Percentiles rank a stretch among this genome's conserved stretches.
phyloP scores from a whole-genome alignment of 2,329 filamentous ascomycete species.

The Penicillium polonicum region DNA sequence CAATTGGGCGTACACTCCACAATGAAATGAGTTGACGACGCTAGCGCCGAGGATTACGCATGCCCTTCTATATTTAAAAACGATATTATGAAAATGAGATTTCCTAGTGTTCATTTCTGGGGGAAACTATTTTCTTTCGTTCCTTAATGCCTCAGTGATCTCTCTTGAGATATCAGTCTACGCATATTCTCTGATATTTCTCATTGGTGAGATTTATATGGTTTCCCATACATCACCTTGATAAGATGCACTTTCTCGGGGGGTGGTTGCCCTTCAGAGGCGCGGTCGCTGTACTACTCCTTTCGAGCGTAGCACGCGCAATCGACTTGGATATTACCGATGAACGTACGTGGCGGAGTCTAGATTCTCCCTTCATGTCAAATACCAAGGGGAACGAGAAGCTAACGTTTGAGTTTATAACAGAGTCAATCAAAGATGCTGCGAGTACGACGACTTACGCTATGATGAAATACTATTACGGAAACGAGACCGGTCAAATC shows the following conservation, averaged over 20 bases:
- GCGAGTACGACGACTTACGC: constrained; percentile 10
- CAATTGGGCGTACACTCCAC: constrained; percentile 7
- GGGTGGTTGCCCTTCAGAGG: neutral
- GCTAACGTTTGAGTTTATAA: neutral
- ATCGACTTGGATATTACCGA: constrained; percentile 31
- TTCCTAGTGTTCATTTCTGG: neutral
- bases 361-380: neutral
- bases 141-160: neutral
- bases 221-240: neutral
- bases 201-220: neutral
- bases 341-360: constrained; percentile 20
- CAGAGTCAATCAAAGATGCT: constrained; percentile 16
- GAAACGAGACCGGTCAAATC: constrained; percentile 13
- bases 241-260: constrained; percentile 12
- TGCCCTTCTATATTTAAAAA: constrained; percentile 18
- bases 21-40: constrained; percentile 23
- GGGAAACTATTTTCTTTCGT: neutral
- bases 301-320: constrained; percentile 11
- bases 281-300: constrained; percentile 4
- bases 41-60: constrained; percentile 27
- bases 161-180: neutral
- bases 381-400: neutral
- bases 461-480: constrained; percentile 15
- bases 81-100: constrained; percentile 1
- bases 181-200: neutral